Conservation (phyloP, 805 yeast genomes). For the Saturnispora sekii region DNA sequence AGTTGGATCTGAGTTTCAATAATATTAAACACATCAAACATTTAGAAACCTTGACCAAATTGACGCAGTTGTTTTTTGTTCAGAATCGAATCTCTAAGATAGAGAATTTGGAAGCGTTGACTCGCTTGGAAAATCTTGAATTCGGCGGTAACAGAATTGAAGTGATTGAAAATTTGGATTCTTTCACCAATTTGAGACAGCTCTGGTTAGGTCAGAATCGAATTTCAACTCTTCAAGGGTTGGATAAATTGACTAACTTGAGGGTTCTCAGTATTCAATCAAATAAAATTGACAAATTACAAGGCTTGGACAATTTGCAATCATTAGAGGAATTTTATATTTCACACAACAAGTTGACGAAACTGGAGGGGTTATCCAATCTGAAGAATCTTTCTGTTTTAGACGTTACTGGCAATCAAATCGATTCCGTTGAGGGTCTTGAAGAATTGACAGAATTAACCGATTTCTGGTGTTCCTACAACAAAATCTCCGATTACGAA, state of each 20-base stretch:
- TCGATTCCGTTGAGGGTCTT: slow-evolving; percentile 53
- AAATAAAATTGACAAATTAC: slow-evolving; percentile 66
- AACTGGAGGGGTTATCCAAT: slow-evolving; percentile 69
- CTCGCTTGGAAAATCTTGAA: slow-evolving; percentile 59
- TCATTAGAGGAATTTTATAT: slow-evolving; percentile 80
- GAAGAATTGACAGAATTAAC: slow-evolving; percentile 61
- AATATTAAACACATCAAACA: slow-evolving; percentile 80
- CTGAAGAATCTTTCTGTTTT: slow-evolving; percentile 57
- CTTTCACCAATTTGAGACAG: slow-evolving; percentile 51
- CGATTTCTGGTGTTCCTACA: slow-evolving; percentile 90
- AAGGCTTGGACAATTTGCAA: slow-evolving; percentile 64
- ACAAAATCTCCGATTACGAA: slow-evolving; percentile 56
- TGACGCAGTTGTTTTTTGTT: slow-evolving; percentile 72
- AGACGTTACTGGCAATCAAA: slow-evolving; percentile 72
- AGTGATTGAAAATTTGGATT: slow-evolving; percentile 46
- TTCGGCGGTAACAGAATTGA: slow-evolving; percentile 81
- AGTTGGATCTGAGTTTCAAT: slow-evolving; percentile 81
- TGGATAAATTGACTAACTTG: slow-evolving; percentile 50
- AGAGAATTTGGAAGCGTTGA: slow-evolving; percentile 50
- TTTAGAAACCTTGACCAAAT: slow-evolving; percentile 47
- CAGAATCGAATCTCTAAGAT: slow-evolving; percentile 78
- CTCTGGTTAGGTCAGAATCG: slow-evolving; percentile 91
- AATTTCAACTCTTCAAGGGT: slow-evolving; percentile 54
- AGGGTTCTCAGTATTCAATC: slow-evolving; percentile 81
- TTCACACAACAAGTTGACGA: slow-evolving; percentile 71